phyloP scores from a whole-genome alignment of 768 basidiomycete species.

The Phlebiopsis gigantea region DNA sequence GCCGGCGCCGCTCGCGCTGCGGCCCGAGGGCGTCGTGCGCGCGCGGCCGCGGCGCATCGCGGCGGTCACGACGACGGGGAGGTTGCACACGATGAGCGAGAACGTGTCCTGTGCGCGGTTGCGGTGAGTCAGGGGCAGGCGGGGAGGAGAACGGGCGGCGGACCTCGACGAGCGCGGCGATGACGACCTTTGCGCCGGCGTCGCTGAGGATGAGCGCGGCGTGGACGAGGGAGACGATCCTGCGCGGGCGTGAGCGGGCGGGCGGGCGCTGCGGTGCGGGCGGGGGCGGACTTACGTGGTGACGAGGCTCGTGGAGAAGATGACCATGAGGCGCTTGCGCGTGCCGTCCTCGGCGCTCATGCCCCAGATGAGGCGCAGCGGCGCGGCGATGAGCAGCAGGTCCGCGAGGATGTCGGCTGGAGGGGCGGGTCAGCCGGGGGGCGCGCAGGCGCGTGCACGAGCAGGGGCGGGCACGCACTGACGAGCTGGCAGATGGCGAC shows the following conservation, averaged over 20 bases:
- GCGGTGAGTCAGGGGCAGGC: slow-evolving; percentile 14
- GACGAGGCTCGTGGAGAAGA: slow-evolving; percentile 39
- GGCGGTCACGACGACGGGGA: slow-evolving; percentile 14
- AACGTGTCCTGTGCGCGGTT: slow-evolving; percentile 11
- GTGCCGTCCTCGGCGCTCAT: slow-evolving; percentile 36
- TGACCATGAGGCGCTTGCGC: slow-evolving; percentile 40
- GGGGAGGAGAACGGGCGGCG: slow-evolving; percentile 14
- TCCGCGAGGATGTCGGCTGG: slow-evolving; percentile 46
- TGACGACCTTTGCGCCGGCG: slow-evolving; percentile 25
- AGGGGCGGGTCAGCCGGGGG: neutral
- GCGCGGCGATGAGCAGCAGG: slow-evolving; percentile 38
- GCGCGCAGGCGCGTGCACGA: too few relatives aligned
- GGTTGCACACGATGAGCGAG: slow-evolving; percentile 13
- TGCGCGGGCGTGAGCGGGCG: neutral
- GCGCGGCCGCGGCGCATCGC: slow-evolving; percentile 2
- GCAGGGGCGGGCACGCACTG: slow-evolving; percentile 37
- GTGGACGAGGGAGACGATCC: slow-evolving; percentile 26
- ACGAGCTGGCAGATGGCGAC: slow-evolving; percentile 49
- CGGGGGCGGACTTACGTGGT: slow-evolving; percentile 14
- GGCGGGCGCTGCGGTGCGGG: neutral
- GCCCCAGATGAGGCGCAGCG: slow-evolving; percentile 39
- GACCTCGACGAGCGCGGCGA: slow-evolving; percentile 28
- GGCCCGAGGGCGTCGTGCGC: neutral
- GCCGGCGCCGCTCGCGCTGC: too few relatives aligned
- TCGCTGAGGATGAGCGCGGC: slow-evolving; percentile 22